Evolutionary conservation across 805 yeast genomes (phyloP).

Genomic region (Lachancea sp.): DNA sequence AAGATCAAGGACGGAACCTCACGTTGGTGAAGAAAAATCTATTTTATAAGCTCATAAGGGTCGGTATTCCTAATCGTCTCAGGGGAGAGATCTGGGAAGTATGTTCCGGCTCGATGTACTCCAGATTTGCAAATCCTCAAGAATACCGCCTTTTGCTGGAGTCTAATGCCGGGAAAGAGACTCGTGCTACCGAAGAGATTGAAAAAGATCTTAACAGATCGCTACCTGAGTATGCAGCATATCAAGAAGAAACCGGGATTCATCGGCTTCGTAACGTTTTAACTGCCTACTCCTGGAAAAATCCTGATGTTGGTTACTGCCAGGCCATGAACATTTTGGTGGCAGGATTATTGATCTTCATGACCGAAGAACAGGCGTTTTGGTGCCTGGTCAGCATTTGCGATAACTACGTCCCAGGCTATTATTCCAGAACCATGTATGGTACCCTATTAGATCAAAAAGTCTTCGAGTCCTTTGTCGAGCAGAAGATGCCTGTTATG

Average conservation of each 20-base stretch:
- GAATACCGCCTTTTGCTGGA: constrained; percentile 54
- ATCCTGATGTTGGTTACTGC: constrained; percentile 95
- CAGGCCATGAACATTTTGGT: constrained; percentile 96
- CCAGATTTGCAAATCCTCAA: constrained; percentile 54
- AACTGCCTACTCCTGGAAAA: constrained; percentile 93
- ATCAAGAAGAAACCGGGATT: constrained; percentile 82
- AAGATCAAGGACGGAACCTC: constrained; percentile 77
- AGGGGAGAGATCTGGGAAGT: constrained; percentile 97
- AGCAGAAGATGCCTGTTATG: constrained; percentile 79
- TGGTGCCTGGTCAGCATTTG: constrained; percentile 83
- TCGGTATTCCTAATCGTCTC: constrained; percentile 88
- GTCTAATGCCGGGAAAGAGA: constrained; percentile 55
- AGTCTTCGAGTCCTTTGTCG: constrained; percentile 86
- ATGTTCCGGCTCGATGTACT: constrained; percentile 76
- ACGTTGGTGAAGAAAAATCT: constrained; percentile 66
- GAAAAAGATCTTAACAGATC: constrained; percentile 94
- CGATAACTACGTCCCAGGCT: constrained; percentile 86
- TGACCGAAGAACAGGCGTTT: constrained; percentile 96
- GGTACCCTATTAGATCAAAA: constrained; percentile 92
- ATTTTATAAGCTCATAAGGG: constrained; percentile 77
- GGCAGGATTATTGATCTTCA: constrained; percentile 71
- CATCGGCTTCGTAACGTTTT: constrained; percentile 76
- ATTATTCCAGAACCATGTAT: constrained; percentile 94
- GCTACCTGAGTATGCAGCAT: constrained; percentile 92
- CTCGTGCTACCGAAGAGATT: constrained; percentile 90